Percentiles rank a stretch among this genome's conserved stretches.
Conservation (phyloP, 306 rosid species). For the Pyrus communis region DNA sequence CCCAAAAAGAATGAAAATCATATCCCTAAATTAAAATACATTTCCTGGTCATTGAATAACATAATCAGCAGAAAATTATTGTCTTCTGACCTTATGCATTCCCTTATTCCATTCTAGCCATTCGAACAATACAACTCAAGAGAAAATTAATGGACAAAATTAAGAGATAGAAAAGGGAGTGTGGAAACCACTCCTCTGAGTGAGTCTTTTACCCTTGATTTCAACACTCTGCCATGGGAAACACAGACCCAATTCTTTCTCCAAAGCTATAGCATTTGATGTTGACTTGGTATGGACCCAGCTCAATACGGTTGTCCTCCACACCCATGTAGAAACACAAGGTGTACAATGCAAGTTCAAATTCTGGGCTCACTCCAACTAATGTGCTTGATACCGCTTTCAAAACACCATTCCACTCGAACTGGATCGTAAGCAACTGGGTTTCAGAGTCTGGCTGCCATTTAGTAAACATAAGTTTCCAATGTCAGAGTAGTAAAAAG, state of each 20-base stretch:
- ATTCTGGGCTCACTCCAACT: constrained; percentile 97
- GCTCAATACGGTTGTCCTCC: constrained; percentile 71
- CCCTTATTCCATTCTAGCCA: no score
- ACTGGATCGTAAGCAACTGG: constrained; percentile 83
- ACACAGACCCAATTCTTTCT: constrained; percentile 65
- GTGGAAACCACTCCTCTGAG: background rate
- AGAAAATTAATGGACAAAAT: no score
- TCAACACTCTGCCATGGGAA: constrained; percentile 71
- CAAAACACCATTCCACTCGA: constrained; percentile 90
- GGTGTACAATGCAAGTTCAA: constrained; percentile 82
- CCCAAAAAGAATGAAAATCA: no score
- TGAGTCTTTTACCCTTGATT: background rate
- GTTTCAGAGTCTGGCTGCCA: constrained; percentile 94
- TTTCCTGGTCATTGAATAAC: no score
- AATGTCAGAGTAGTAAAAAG: constrained; percentile 8
- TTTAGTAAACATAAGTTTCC: constrained; percentile 5
- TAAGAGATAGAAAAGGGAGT: no score
- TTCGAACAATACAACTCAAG: no score
- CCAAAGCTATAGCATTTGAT: constrained; percentile 76
- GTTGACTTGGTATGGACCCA: constrained; percentile 81
- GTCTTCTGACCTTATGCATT: no score
- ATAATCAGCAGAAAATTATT: no score
- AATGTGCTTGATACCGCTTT: constrained; percentile 89
- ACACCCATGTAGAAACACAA: constrained; percentile 68
- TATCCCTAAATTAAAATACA: no score